Evolutionary conservation across 225 moss, liverwort and hornwort species (phyloP).

Genomic region (Neckera pumila): DNA sequence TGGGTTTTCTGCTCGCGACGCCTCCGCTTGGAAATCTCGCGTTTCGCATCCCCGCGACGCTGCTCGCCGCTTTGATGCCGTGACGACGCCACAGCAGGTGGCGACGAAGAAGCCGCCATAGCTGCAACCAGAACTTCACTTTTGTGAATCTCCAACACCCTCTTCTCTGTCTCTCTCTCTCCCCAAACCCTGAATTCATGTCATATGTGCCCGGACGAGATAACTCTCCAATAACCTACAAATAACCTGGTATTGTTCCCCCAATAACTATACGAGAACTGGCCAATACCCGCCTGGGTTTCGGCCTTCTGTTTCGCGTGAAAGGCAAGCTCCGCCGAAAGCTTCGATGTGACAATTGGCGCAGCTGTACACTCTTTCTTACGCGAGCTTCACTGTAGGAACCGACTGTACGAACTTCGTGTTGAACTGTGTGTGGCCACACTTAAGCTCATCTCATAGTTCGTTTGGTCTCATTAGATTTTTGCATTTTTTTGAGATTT

Average conservation of each 20-base stretch:
- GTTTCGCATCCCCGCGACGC: conserved; percentile 7
- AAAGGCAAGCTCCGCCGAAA: neutral
- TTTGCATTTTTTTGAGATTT: neutral
- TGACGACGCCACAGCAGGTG: conserved; percentile 8
- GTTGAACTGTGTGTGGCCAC: neutral
- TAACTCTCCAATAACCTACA: too few species aligned
- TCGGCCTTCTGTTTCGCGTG: neutral
- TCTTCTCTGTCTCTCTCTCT: neutral
- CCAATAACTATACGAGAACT: neutral
- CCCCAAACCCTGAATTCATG: neutral
- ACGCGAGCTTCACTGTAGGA: neutral
- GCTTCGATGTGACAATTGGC: conserved; percentile 12
- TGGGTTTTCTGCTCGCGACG: conserved; percentile 15
- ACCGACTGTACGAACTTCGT: neutral
- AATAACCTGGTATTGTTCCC: neutral
- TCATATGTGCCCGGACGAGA: neutral
- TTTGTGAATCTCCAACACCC: neutral
- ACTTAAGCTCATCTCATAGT: too few species aligned
- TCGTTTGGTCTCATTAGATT: neutral
- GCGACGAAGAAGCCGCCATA: conserved; percentile 42
- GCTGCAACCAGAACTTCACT: neutral
- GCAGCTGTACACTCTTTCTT: neutral
- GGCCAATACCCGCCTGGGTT: neutral
- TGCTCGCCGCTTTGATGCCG: neutral
- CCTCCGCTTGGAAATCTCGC: conserved; percentile 20